Conservation (phyloP, 345 rosid genomes). For the Murraya koenigii region DNA sequence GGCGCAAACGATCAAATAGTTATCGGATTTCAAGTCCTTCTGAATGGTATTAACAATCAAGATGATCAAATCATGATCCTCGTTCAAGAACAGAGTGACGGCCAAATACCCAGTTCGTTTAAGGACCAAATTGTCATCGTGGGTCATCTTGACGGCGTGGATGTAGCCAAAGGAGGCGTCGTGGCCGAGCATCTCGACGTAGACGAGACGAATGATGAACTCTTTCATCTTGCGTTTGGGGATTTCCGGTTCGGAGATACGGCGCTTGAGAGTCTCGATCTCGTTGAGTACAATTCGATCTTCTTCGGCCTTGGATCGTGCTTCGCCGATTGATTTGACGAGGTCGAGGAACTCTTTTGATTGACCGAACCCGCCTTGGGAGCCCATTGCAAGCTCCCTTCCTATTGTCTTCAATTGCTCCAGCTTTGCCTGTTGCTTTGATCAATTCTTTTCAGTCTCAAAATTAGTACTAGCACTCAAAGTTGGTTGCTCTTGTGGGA, state of each 20-base stretch:
- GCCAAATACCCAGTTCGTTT: constrained; percentile 97
- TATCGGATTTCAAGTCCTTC: constrained; percentile 94
- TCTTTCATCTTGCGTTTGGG: constrained; percentile 98
- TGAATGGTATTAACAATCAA: constrained; percentile 93
- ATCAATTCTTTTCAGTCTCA: background rate
- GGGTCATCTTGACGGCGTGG: constrained; percentile 99
- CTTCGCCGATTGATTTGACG: constrained; percentile 95
- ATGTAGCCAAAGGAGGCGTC: constrained; percentile 98
- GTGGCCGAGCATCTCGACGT: constrained; percentile 97
- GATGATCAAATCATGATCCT: constrained; percentile 92
- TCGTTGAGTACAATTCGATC: constrained; percentile 91
- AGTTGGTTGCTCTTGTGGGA: background rate
- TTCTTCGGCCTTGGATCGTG: constrained; percentile 98
- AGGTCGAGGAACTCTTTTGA: constrained; percentile 96
- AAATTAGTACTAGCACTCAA: too few relatives aligned
- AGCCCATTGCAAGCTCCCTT: constrained; percentile 98
- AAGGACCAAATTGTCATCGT: constrained; percentile 71
- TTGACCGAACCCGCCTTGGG: constrained; percentile 94
- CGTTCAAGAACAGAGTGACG: constrained; percentile 85
- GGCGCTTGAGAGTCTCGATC: constrained; percentile 88
- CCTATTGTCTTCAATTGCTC: constrained; percentile 97
- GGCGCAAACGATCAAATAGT: constrained; percentile 78
- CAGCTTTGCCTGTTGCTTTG: constrained; percentile 32
- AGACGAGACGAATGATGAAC: constrained; percentile 78
- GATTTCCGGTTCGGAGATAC: constrained; percentile 77